These are phyloP conservation scores for Backusella morwellensis DNA, from an alignment of 192 early-diverging fungal species.

Conservation along the genomic window DNA sequence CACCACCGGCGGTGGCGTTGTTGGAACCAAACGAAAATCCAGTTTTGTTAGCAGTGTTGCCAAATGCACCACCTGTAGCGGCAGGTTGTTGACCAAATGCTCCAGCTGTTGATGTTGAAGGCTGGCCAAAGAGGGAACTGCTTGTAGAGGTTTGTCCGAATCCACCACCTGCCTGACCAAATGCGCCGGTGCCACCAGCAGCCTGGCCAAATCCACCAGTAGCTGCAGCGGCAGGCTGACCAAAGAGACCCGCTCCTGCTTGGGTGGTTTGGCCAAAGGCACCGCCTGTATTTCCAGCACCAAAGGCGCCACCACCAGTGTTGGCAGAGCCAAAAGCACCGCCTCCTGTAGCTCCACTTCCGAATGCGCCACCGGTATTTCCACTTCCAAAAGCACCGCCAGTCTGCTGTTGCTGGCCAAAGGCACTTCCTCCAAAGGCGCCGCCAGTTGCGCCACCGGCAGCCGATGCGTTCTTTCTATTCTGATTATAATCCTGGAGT, in stretches of 20 bases:
- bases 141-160: slow-evolving; percentile 30
- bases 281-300: slow-evolving; percentile 24
- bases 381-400: slow-evolving; percentile 44
- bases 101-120: slow-evolving; percentile 10
- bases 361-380: slow-evolving; percentile 21
- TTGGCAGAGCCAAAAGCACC: slow-evolving; percentile 30
- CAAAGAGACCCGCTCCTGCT: slow-evolving; percentile 15
- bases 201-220: slow-evolving; percentile 26
- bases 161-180: not conserved
- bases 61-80: slow-evolving; percentile 13
- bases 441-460: slow-evolving; percentile 32
- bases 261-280: slow-evolving; percentile 10
- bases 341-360: not conserved
- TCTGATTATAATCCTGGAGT: slow-evolving; percentile 82
- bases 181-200: slow-evolving; percentile 11
- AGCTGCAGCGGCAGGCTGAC: slow-evolving; percentile 28
- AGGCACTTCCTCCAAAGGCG: slow-evolving; percentile 6
- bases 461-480: slow-evolving; percentile 58
- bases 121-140: slow-evolving; percentile 22
- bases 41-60: not conserved
- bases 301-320: slow-evolving; percentile 28
- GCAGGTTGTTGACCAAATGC: slow-evolving; percentile 18
- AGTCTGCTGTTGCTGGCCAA: slow-evolving; percentile 23
- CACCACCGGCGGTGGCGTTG: not conserved
- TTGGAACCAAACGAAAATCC: not conserved